Conservation (phyloP, 1,284 basidiomycete species). For the Heterobasidion irregulare region DNA sequence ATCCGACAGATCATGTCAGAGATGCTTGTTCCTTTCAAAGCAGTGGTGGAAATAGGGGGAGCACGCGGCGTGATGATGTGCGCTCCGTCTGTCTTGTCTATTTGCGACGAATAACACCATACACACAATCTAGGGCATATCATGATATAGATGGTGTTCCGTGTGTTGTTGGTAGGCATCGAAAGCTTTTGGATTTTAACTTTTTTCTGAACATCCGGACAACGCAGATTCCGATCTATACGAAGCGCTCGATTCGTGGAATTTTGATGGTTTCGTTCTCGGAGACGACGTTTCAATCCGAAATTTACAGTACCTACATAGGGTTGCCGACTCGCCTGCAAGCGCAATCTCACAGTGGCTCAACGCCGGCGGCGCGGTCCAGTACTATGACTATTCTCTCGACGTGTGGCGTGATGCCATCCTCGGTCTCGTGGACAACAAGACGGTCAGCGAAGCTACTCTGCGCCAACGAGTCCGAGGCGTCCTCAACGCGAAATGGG, state of each 20-base stretch:
- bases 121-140: not conserved
- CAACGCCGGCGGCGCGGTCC: slow-evolving; percentile 20
- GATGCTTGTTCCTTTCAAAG: slow-evolving; percentile 22
- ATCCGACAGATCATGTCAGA: slow-evolving; percentile 18
- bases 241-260: not conserved
- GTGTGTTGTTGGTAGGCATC: slow-evolving; percentile 3
- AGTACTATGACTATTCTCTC: slow-evolving; percentile 20
- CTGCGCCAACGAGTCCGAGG: slow-evolving; percentile 14
- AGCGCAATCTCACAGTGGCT: slow-evolving; percentile 22
- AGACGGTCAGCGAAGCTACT: slow-evolving; percentile 10
- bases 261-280: slow-evolving; percentile 15
- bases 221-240: not conserved
- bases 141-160: slow-evolving; percentile 3
- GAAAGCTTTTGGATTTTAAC: not conserved
- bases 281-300: slow-evolving; percentile 17
- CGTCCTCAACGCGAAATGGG: slow-evolving; percentile 19
- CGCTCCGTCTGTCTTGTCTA: not conserved
- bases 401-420: slow-evolving; percentile 15
- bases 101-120: not conserved
- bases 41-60: slow-evolving; percentile 18
- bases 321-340: slow-evolving; percentile 13
- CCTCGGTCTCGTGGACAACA: slow-evolving; percentile 14
- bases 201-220: not conserved
- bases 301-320: slow-evolving; percentile 14
- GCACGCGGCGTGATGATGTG: slow-evolving; percentile 22